Evolutionary conservation across 2,329 filamentous ascomycete genomes (phyloP).

Genomic region (Alternaria hordeiaustralica): DNA sequence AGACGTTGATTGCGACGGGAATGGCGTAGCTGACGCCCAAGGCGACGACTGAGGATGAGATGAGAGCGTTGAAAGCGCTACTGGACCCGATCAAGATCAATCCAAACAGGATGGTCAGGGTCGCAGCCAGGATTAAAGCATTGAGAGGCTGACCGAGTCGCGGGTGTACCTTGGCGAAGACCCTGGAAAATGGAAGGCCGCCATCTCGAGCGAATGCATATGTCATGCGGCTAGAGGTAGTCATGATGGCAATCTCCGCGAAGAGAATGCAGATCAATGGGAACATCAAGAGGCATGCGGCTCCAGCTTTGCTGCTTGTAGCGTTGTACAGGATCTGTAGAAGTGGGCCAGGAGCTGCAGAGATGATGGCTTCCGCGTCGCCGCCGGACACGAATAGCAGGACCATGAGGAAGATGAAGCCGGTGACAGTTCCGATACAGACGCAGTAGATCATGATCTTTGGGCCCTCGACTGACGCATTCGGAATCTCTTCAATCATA

Average conservation of each 20-base stretch:
- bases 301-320: slow-evolving; percentile 66
- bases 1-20: slow-evolving; percentile 72
- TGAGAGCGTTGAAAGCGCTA: slow-evolving; percentile 74
- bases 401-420: slow-evolving; percentile 67
- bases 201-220: slow-evolving; percentile 73
- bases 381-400: slow-evolving; percentile 68
- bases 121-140: slow-evolving; percentile 65
- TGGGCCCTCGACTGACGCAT: slow-evolving; percentile 64
- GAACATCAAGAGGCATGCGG: slow-evolving; percentile 71
- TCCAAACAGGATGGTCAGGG: slow-evolving; percentile 70
- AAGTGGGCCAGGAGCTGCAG: slow-evolving; percentile 63
- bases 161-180: slow-evolving; percentile 68
- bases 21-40: slow-evolving; percentile 77
- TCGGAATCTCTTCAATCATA: slow-evolving; percentile 67
- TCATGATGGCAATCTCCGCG: slow-evolving; percentile 69
- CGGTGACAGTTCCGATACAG: slow-evolving; percentile 67
- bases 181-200: slow-evolving; percentile 66
- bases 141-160: slow-evolving; percentile 70
- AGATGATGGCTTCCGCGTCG: slow-evolving; percentile 62
- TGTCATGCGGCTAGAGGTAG: slow-evolving; percentile 69
- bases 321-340: slow-evolving; percentile 69
- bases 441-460: slow-evolving; percentile 72
- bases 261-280: slow-evolving; percentile 69
- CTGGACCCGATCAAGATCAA: slow-evolving; percentile 72
- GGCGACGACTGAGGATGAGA: slow-evolving; percentile 73